Evolutionary conservation across 805 yeast genomes (phyloP).

Genomic region (Candida wancherniae): DNA sequence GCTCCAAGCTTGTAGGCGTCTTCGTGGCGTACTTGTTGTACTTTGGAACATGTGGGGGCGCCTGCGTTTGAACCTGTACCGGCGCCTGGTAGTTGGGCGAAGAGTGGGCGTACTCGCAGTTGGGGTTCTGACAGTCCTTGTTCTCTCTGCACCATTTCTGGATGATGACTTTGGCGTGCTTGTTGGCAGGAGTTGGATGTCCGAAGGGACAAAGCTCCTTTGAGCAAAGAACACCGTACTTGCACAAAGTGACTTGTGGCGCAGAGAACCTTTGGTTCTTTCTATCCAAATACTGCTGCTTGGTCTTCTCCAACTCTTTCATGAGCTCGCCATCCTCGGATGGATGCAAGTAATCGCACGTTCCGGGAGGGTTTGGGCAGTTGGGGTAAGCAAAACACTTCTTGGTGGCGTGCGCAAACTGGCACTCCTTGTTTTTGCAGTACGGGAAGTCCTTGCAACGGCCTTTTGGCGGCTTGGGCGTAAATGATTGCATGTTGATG

Average conservation of each 20-base stretch:
- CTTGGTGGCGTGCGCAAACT: slow-evolving; percentile 75
- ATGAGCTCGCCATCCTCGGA: slow-evolving; percentile 75
- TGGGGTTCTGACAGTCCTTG: slow-evolving; percentile 54
- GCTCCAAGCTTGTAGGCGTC: slow-evolving; percentile 58
- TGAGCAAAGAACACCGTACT: slow-evolving; percentile 69
- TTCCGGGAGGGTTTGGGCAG: slow-evolving; percentile 75
- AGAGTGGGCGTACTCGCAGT: slow-evolving; percentile 77
- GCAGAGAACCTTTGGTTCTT: slow-evolving; percentile 20
- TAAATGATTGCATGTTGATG: slow-evolving; percentile 28
- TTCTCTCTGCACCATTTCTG: slow-evolving; percentile 76
- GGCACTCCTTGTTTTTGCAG: slow-evolving; percentile 65
- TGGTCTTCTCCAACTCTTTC: slow-evolving; percentile 61
- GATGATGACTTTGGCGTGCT: slow-evolving; percentile 61
- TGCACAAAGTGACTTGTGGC: slow-evolving; percentile 52
- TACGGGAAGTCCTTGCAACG: slow-evolving; percentile 71
- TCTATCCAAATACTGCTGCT: slow-evolving; percentile 44
- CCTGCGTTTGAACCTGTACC: slow-evolving; percentile 14
- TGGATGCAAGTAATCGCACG: slow-evolving; percentile 80
- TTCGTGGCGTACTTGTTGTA: slow-evolving; percentile 4
- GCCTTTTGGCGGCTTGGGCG: slow-evolving; percentile 49
- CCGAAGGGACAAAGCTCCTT: slow-evolving; percentile 82
- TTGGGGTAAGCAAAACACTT: slow-evolving; percentile 70
- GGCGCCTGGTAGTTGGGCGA: slow-evolving; percentile 52
- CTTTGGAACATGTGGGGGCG: slow-evolving; percentile 12
- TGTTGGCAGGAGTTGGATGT: slow-evolving; percentile 86